Evolutionary conservation across 805 yeast genomes (phyloP).

Genomic region (Debaryomyces hansenii): DNA sequence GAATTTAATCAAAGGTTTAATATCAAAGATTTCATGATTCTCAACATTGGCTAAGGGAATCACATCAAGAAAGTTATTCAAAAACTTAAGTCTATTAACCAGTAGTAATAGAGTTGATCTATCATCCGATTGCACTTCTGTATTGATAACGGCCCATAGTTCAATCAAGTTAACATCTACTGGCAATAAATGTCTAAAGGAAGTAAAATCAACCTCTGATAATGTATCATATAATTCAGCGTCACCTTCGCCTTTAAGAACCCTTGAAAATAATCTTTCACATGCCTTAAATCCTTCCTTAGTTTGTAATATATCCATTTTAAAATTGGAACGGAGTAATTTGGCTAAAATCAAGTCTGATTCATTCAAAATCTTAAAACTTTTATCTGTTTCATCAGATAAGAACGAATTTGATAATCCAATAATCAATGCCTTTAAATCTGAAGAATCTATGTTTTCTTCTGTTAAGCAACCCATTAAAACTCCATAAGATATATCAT

Average conservation of each 20-base stretch:
- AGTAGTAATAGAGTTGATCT: slow-evolving; percentile 16
- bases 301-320: background rate
- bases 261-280: background rate
- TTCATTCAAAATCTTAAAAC: background rate
- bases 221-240: slow-evolving; percentile 20
- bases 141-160: slow-evolving; percentile 17
- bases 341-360: slow-evolving; percentile 1
- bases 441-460: background rate
- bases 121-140: slow-evolving; percentile 20
- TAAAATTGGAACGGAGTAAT: background rate
- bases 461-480: background rate
- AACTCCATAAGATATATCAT: slow-evolving; percentile 1
- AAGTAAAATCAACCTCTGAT: slow-evolving; percentile 17
- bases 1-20: slow-evolving; percentile 19
- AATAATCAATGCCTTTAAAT: slow-evolving; percentile 1
- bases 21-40: slow-evolving; percentile 2
- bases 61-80: slow-evolving; percentile 20
- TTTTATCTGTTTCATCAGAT: background rate
- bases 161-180: slow-evolving; percentile 6
- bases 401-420: background rate
- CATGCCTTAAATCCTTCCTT: background rate
- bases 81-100: slow-evolving; percentile 23
- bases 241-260: slow-evolving; percentile 6
- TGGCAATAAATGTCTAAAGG: slow-evolving; percentile 6
- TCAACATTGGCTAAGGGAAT: background rate